These are phyloP conservation scores for Neophaeococcomyces aloes DNA, from an alignment of 2,329 filamentous ascomycete genomes.

Conservation along the genomic window DNA sequence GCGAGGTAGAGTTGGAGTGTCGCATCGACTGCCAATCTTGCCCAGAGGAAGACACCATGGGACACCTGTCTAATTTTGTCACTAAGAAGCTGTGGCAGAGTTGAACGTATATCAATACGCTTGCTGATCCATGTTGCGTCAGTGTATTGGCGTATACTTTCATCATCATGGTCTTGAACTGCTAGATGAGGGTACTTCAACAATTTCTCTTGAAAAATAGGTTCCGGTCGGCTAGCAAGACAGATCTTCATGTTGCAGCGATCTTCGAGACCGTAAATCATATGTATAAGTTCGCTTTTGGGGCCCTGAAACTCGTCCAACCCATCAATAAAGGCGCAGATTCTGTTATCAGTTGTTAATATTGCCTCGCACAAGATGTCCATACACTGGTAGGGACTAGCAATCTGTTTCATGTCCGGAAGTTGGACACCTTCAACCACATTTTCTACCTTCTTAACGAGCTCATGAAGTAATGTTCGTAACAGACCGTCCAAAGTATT, in stretches of 20 bases:
- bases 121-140: not conserved
- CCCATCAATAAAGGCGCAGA: constrained; percentile 7
- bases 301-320: constrained; percentile 6
- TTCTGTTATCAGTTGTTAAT: not conserved
- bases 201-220: constrained; percentile 1
- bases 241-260: not conserved
- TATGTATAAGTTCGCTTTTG: not conserved
- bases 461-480: constrained; percentile 1
- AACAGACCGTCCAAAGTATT: constrained; percentile 5
- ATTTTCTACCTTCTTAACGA: not conserved
- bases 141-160: constrained; percentile 2
- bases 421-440: not conserved
- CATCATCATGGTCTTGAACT: constrained; percentile 4
- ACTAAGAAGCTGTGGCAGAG: not conserved
- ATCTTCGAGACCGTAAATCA: not conserved
- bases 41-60: constrained; percentile 13
- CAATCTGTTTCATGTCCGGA: not conserved
- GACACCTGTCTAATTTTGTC: constrained; percentile 4
- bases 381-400: not conserved
- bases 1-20: not conserved
- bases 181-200: not conserved
- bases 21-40: constrained; percentile 3
- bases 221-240: constrained; percentile 6
- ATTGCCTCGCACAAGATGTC: constrained; percentile 1
- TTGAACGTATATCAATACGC: not conserved